Evolutionary conservation across 768 basidiomycete species (phyloP), one percentile per base, ranked within the genome.

Genomic region (Leccinum barrowsii): DNA sequence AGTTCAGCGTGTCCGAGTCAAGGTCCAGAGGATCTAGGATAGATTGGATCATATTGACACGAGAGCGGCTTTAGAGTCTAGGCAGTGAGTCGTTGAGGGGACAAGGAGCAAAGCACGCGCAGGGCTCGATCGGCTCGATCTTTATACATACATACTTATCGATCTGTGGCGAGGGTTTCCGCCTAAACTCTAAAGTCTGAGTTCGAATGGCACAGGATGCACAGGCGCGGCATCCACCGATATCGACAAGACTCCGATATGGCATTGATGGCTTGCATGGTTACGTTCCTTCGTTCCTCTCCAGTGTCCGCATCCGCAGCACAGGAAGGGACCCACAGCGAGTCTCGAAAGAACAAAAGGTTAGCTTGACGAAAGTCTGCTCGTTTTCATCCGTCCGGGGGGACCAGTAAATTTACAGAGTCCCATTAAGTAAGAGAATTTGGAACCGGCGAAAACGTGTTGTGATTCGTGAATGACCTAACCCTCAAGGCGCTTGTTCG

Each of bases 1-100:
- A 80, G 15, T 22, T 26, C 50, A 42, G 28, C 5, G 50, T 26
- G 10, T 12, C 11, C 11, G 30, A 32, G 30, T 5, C n/a, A 17
- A 6, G 2, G 21, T 51, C 40, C 28, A 13, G 37, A 5, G 48
- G 37, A 22, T 28, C 19, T 12, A 49, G 28, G 40, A 30, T 13
- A 17, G 30, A 32, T 28, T 30, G 50, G 46, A 26, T n/a, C 48
- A 37, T 56, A 49, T 24, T 35, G 35, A 35, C 15, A 35, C 15
- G 35, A 35, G 35, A 35, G 15, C 34, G 35, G 35, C 13, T 35
- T 35, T 35, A 35, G 35, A 35, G 35, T 15, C 7, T 24, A 48
- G 7, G 5, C 22, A 48, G 47, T 12, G 13, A 48, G 13, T 7
- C 22, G 47, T 24, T 15, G 47, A 17, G 8, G 22, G 7, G 3